Evolutionary conservation across 768 basidiomycete species (phyloP).

Genomic region (Amanita exitialis): DNA sequence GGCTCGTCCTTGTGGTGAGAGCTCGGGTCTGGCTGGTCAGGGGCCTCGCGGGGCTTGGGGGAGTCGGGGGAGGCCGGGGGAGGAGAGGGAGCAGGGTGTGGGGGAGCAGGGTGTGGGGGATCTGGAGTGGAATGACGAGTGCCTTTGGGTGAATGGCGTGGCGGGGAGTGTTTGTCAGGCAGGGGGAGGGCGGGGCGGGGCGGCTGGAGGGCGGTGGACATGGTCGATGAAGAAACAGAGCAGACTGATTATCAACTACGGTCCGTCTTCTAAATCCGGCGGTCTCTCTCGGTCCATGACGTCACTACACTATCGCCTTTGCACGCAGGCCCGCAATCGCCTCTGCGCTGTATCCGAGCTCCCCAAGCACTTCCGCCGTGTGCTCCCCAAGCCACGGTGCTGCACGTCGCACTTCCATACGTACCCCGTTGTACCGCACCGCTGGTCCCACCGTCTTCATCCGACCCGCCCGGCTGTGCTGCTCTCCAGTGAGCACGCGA

Average conservation of each 20-base stretch:
- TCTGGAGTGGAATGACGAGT: not conserved
- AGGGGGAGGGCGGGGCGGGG: constrained; percentile 4
- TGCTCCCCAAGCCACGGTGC: constrained; percentile 87
- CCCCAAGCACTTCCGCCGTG: constrained; percentile 53
- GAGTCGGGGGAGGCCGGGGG: not conserved
- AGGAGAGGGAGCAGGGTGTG: not conserved
- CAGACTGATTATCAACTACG: constrained; percentile 17
- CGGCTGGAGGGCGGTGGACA: constrained; percentile 8
- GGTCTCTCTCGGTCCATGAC: constrained; percentile 8
- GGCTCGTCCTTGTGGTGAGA: not conserved
- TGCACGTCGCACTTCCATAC: constrained; percentile 64
- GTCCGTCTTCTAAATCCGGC: constrained; percentile 13
- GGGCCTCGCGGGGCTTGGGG: not conserved
- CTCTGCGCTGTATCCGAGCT: constrained; percentile 25
- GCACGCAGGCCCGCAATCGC: constrained; percentile 32
- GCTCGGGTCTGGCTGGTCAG: not conserved
- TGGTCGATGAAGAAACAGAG: constrained; percentile 5
- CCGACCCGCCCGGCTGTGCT: constrained; percentile 69
- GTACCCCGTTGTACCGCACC: constrained; percentile 71
- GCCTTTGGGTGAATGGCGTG: not conserved
- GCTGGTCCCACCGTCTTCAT: constrained; percentile 77
- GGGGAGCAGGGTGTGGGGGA: too few relatives aligned
- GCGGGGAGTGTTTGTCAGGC: too few relatives aligned
- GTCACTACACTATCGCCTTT: constrained; percentile 21
- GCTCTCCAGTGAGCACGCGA: not conserved